Evolutionary conservation across 495 filamentous ascomycete species (phyloP), one percentile per base, ranked within the genome.

Genomic region (Hypoxylon fuscum): DNA sequence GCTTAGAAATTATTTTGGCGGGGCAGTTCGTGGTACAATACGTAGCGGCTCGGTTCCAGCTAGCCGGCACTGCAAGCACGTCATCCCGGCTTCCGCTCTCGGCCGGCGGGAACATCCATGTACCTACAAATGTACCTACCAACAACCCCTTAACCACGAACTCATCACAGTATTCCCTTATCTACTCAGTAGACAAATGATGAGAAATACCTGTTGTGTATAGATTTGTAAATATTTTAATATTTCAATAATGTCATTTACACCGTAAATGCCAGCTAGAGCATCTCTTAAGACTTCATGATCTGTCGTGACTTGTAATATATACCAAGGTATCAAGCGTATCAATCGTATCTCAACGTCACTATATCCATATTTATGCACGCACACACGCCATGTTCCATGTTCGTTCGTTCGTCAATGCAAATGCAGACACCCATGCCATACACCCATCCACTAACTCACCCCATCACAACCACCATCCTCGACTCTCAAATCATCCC

Each of bases 1-100:
- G 20, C 18, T 41, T 57, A 31, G 35, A 46, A 60, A 54, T 62
- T 34, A 50, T 53, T 55, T 53, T 59, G 61, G 58, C 55, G 66
- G 56, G 60, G 35, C 35, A 54, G 9, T 27, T 55, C 12, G 2
- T n/a, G 41, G 27, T 10, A n/a, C n/a, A n/a, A n/a, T n/a, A n/a
- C n/a, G n/a, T 31, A 31, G 10, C 27, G 48, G 54, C 46, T 60
- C 50, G 60, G 60, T 58, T 49, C 61, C 55, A 64, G 61, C 54
- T 37, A 54, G 29, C 61, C 54, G 49, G 61, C 35, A 12, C 27
- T 35, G 12, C 23, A 49, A 67, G 40, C 58, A 67, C 63, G 57
- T 66, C 63, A 66, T 66, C 51, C 63, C 63, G 63, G 63, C 21
- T 66, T 31, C 62, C 62, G 62, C 56, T 21, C 27, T 65, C 49